Base-by-base conservation (phyloP, 1,284 basidiomycete species). In the Boletus sp. region DNA sequence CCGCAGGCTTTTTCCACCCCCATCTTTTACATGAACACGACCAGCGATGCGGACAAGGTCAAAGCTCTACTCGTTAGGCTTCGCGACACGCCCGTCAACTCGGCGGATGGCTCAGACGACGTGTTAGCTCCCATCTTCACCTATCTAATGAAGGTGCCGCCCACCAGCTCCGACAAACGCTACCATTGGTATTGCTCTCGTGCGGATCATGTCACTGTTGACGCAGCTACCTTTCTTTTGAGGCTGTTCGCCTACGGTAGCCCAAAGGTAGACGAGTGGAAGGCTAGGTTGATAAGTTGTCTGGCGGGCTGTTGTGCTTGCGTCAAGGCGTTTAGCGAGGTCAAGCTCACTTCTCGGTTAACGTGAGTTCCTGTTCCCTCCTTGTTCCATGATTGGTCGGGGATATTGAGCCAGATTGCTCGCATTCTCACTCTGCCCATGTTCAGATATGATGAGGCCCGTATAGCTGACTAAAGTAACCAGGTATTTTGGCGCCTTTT, bases 171-270 rank as follows among this genome's bases (percentile, higher is more conserved):
- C 12, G 71, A 75, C 55, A 72, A 72, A 25, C 56, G 58, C 34
- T 52, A 75, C 38, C 88, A 91, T 57, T 90, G 88, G 87, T 89
- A 85, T 59, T 91, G 88, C 61, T 61, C 68, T 35, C 71, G 72
- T 33, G 84, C 83, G 2, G 68, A 76, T 42, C 57, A 69, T 16
- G 67, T 77, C 32, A 77, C 77, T 0, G 61, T 73, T 6, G 81
- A 77, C 45, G 79, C 83, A 2, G 88, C 91, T 0, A 82, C 80
- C 0, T 94, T 91, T 69, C 75, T 91, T 41, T 72, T 93, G 43
- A 79, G 89, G 51, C 67, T 94, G 37, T 85, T 88, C 59, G 91
- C 91, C 4, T 94, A 91, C 57, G 72, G 78, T 43, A 80, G 80
- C 50, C 61, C 67, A 0, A 70, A 72, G 13, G 82, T 88, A 5